These are phyloP conservation scores for Sordariomycetes sp. DNA, from an alignment of 2,329 filamentous ascomycete genomes.

Conservation along the genomic window DNA sequence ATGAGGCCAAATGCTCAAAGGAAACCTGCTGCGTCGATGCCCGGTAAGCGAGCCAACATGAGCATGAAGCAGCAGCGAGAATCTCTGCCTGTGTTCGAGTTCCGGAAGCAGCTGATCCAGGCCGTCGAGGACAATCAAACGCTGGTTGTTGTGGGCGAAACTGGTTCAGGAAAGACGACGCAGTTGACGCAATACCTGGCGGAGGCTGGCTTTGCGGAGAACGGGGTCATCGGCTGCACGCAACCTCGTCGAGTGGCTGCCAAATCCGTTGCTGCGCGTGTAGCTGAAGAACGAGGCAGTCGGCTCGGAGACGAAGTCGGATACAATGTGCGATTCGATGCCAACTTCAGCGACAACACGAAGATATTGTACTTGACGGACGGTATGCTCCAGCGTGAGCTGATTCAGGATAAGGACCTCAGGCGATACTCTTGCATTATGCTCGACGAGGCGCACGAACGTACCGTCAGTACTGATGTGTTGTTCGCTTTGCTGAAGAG, in stretches of 20 bases:
- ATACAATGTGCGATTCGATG: conserved; percentile 96
- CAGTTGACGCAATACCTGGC: conserved; percentile 93
- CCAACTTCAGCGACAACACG: conserved; percentile 78
- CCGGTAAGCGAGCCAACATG: conserved; percentile 81
- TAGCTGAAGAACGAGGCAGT: conserved; percentile 91
- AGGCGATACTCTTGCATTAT: conserved; percentile 93
- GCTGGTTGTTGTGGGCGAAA: conserved; percentile 93
- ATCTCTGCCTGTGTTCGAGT: conserved; percentile 78
- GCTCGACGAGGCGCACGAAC: conserved; percentile 95
- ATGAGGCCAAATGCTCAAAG: conserved; percentile 60
- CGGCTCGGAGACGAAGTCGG: conserved; percentile 86
- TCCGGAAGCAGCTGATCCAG: conserved; percentile 78
- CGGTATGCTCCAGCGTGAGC: conserved; percentile 93
- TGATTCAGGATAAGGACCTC: conserved; percentile 83
- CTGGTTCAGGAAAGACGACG: conserved; percentile 94
- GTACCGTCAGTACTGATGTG: conserved; percentile 92
- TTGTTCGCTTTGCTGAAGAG: conserved; percentile 93
- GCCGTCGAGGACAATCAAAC: conserved; percentile 84
- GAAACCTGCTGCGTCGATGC: conserved; percentile 50
- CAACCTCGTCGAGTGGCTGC: conserved; percentile 95
- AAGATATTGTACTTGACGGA: conserved; percentile 99
- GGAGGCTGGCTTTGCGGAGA: conserved; percentile 80
- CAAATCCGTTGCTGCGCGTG: conserved; percentile 95
- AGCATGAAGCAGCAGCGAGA: conserved; percentile 94
- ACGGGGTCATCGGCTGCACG: conserved; percentile 89